phyloP scores from a whole-genome alignment of 495 filamentous ascomycete species.

The Tuber magnatum region DNA sequence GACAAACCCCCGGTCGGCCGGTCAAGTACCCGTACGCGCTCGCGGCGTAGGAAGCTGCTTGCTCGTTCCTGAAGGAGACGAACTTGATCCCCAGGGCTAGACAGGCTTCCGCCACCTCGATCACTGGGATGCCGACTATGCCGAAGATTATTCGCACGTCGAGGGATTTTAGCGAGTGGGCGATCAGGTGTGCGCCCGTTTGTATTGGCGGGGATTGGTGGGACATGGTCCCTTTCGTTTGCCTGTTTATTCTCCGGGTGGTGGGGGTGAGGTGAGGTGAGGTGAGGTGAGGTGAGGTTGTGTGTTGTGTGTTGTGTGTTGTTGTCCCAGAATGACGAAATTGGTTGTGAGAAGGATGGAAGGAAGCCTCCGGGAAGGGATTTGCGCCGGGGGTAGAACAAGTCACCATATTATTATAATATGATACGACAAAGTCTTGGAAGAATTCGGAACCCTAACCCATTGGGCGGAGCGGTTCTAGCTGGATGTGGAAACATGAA shows the following conservation, averaged over 20 bases:
- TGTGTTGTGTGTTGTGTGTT: background rate
- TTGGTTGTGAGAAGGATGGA: background rate
- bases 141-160: constrained; percentile 57
- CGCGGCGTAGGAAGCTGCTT: constrained; percentile 58
- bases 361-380: background rate
- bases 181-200: constrained; percentile 55
- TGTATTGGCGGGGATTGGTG: background rate
- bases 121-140: constrained; percentile 59
- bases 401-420: too few relatives aligned
- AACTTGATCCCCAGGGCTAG: constrained; percentile 59
- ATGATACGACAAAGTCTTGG: too few relatives aligned
- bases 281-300: background rate
- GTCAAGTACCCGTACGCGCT: constrained; percentile 60
- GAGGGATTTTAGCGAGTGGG: constrained; percentile 51
- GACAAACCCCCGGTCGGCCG: constrained; percentile 55
- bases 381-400: too few relatives aligned
- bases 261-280: background rate
- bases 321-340: background rate
- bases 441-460: background rate
- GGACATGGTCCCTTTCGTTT: background rate
- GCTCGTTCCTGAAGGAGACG: constrained; percentile 61
- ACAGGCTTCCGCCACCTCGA: constrained; percentile 58
- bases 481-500: background rate
- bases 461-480: background rate
- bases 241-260: background rate